Base-by-base conservation (phyloP, 352 stramenopile genomes). In the Phytophthora tubulina region DNA sequence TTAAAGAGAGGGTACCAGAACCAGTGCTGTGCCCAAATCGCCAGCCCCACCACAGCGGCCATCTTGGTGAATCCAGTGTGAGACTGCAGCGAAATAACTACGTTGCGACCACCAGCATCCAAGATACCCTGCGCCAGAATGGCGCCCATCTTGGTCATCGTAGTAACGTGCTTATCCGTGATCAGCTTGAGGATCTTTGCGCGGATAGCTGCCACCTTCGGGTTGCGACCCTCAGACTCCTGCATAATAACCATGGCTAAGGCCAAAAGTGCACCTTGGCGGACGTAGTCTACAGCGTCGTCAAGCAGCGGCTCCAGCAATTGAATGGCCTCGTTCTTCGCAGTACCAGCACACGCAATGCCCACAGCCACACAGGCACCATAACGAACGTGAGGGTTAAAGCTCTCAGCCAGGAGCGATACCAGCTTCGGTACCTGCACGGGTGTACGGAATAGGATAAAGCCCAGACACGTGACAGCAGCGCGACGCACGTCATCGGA, bases 1-100 rank as follows among this genome's bases (percentile, higher is more conserved):
- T 99, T 97, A 84, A 99, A 98, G 58, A 99, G 91, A 38, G 98
- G 98, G 81, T 99, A 99, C 98, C 98, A 99, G 79, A 99, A 99
- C 98, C 98, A 99, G 74, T 99, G 97, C 84, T 99, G 98, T 33
- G 97, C 88, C 95, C 96, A 99, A 42, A 99, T 82, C 4, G 94
- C 96, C 33, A 99, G 74, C 36, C 98, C 98, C 8, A 99, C 96
- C 6, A 99, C 97, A 44, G 92, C 95, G 4, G 89, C 95, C 93
- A 98, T 99, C 85, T 99, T 99, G 3, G 96, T 98, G 72, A 99
- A 99, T 62, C 98, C 98, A 61, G 93, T 97, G 60, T 97, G 88
- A 30, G 96, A 99, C 76, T 98, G 93, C 64, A 99, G 85, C 8
- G 88, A 96, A 58, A 99, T 93, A 13, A 97, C 94, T 15, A 98